Percentiles rank a stretch among this genome's conserved stretches.
These are phyloP conservation scores for Penicillium lividum DNA, from an alignment of 495 filamentous ascomycete species.

Conservation along the genomic window DNA sequence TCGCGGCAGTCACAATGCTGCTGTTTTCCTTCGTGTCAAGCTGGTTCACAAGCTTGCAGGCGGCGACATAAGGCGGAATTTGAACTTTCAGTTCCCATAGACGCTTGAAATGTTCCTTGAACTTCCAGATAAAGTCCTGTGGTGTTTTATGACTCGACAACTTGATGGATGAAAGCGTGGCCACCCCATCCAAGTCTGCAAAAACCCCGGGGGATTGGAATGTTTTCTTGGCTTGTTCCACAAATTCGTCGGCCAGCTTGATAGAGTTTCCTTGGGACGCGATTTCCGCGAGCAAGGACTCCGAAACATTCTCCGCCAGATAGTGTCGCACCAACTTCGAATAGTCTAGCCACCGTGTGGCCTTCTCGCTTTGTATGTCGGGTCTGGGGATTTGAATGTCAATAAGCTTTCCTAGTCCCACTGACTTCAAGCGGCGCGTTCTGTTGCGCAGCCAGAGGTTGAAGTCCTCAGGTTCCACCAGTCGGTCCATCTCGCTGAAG, in stretches of 20 bases:
- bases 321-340: background rate
- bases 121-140: background rate
- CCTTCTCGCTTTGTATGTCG: background rate
- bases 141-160: background rate
- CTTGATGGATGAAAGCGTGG: background rate
- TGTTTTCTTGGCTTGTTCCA: background rate
- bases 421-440: background rate
- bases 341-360: background rate
- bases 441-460: background rate
- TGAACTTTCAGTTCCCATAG: background rate
- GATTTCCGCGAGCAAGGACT: background rate
- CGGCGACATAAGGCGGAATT: background rate
- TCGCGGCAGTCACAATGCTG: background rate
- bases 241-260: constrained; percentile 7
- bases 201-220: background rate
- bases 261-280: background rate
- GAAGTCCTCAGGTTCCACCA: background rate
- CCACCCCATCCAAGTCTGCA: background rate
- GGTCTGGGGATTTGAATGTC: constrained; percentile 1
- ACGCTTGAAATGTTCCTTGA: background rate
- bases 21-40: background rate
- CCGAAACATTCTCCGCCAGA: background rate
- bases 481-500: background rate
- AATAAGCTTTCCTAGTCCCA: background rate
- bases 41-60: background rate